Percentiles rank a stretch among this genome's conserved stretches.
Conservation (phyloP, 768 basidiomycete genomes). For the Clathrus columnatus region DNA sequence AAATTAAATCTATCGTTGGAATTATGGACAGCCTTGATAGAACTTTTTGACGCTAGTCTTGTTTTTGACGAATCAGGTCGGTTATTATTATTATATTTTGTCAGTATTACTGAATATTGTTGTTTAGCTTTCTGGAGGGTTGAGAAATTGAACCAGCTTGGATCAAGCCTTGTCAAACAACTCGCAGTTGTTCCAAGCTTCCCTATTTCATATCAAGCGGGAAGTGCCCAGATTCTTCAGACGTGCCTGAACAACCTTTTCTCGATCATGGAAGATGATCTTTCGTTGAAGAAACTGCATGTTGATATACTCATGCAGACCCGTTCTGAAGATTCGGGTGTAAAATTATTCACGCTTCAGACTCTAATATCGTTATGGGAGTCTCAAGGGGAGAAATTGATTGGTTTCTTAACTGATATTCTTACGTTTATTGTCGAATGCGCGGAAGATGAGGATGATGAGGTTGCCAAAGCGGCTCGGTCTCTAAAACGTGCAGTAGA, state of each 20-base stretch:
- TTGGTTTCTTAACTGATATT: conserved; percentile 73
- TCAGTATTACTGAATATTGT: neutral
- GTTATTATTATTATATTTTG: conserved; percentile 18
- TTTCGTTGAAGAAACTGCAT: conserved; percentile 71
- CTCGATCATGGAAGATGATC: conserved; percentile 47
- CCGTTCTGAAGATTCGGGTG: conserved; percentile 64
- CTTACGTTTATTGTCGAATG: conserved; percentile 82
- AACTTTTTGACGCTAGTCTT: conserved; percentile 60
- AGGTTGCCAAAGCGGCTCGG: conserved; percentile 63
- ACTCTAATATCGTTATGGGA: conserved; percentile 72
- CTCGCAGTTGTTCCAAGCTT: conserved; percentile 43
- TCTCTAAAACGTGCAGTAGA: conserved; percentile 65
- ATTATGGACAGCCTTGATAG: conserved; percentile 58
- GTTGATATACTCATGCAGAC: conserved; percentile 81
- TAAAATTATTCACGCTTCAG: conserved; percentile 62
- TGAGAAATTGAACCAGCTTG: conserved; percentile 59
- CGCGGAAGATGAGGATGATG: conserved; percentile 81
- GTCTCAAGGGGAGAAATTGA: conserved; percentile 61
- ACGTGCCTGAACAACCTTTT: conserved; percentile 43
- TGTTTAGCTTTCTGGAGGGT: conserved; percentile 81
- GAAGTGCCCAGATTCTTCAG: conserved; percentile 20
- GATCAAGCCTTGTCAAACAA: conserved; percentile 55
- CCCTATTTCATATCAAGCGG: conserved; percentile 28
- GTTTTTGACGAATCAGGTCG: conserved; percentile 72
- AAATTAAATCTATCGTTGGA: conserved; percentile 25